A percentile compares a stretch with the other conserved stretches of the same genome.
These are phyloP conservation scores for Tilletia indica DNA, from an alignment of 1,284 basidiomycete species.

Conservation along the genomic window DNA sequence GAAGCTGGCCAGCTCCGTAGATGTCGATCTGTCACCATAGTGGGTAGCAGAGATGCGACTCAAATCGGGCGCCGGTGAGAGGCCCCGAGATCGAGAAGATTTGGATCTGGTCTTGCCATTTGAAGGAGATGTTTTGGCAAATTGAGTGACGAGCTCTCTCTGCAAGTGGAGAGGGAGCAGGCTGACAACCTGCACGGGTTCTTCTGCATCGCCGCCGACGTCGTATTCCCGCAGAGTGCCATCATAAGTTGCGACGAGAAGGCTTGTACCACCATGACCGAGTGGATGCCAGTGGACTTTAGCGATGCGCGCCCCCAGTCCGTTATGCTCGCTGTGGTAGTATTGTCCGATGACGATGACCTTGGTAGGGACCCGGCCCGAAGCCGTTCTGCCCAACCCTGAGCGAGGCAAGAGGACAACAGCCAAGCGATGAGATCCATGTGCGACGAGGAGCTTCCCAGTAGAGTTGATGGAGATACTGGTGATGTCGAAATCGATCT, in stretches of 20 bases:
- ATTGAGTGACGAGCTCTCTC: not conserved
- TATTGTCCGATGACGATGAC: constrained; percentile 58
- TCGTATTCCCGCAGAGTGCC: constrained; percentile 76
- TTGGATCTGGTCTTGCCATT: not conserved
- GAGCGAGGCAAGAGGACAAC: constrained; percentile 75
- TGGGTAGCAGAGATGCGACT: not conserved
- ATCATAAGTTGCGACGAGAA: constrained; percentile 86
- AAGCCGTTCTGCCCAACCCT: constrained; percentile 26
- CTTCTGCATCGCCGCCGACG: constrained; percentile 73
- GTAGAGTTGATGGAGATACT: constrained; percentile 78
- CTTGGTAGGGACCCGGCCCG: constrained; percentile 12
- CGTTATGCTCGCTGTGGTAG: constrained; percentile 37
- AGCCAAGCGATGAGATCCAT: constrained; percentile 77
- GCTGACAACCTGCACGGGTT: constrained; percentile 74
- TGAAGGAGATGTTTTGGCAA: not conserved
- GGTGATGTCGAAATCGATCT: constrained; percentile 77
- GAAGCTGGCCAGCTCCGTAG: constrained; percentile 11
- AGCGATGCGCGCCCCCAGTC: constrained; percentile 67
- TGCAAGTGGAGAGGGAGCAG: constrained; percentile 62
- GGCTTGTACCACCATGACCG: constrained; percentile 81
- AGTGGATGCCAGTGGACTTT: constrained; percentile 94
- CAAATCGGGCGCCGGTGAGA: constrained; percentile 21
- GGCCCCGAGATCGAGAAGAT: constrained; percentile 27
- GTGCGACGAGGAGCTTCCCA: constrained; percentile 81
- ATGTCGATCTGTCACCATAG: not conserved